Percentiles rank a stretch among this genome's conserved stretches.
Evolutionary conservation across 108 stramenopile species (phyloP).

Genomic region (Cylindrotheca closterium): DNA sequence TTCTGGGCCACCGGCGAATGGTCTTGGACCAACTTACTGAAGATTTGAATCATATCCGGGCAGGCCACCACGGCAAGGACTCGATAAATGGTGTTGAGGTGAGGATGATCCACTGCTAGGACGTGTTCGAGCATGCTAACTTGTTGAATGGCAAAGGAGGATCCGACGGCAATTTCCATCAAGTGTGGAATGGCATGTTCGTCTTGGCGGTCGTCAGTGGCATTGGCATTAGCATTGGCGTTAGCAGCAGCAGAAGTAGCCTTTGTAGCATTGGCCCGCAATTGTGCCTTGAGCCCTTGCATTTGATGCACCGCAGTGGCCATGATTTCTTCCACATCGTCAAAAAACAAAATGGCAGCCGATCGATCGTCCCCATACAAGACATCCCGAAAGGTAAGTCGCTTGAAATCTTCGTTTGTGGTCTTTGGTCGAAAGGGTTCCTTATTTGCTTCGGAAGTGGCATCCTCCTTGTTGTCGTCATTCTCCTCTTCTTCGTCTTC

Average conservation of each 20-base stretch:
- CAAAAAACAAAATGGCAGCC: constrained; percentile 41
- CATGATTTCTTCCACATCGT: constrained; percentile 37
- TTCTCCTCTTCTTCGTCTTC: background rate
- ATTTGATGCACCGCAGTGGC: constrained; percentile 19
- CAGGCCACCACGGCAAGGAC: constrained; percentile 33
- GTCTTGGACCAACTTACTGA: constrained; percentile 26
- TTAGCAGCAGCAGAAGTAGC: no score
- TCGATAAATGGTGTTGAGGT: constrained; percentile 45
- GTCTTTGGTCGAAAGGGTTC: background rate
- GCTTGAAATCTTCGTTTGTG: background rate
- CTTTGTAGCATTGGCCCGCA: background rate
- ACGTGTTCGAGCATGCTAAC: constrained; percentile 41
- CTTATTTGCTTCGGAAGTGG: background rate
- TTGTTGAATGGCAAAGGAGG: constrained; percentile 44
- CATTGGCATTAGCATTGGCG: no score
- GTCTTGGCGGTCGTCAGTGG: background rate
- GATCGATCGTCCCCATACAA: constrained; percentile 38
- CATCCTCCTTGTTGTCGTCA: background rate
- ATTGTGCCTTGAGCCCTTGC: background rate
- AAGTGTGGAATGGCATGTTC: constrained; percentile 10
- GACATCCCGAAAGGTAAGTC: constrained; percentile 28
- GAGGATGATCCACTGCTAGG: constrained; percentile 30
- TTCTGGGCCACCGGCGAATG: constrained; percentile 1
- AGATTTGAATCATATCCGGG: constrained; percentile 32
- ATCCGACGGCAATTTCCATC: constrained; percentile 31